Conservation (phyloP, 129 eudicot species). For the Flaveria sonorensis region DNA sequence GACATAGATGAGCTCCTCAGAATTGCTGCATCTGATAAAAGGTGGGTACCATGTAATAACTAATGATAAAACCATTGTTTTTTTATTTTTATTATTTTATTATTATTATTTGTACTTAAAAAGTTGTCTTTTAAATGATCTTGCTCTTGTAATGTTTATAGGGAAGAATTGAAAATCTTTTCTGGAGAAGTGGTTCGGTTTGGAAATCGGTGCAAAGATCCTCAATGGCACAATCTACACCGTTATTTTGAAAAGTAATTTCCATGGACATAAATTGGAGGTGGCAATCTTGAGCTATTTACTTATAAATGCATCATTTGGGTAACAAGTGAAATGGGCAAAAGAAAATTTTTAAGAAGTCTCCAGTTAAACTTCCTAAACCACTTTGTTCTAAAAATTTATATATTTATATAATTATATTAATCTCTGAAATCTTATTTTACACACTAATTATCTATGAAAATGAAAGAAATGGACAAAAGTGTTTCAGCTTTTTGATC, state of each 20-base stretch:
- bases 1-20: constrained; percentile 80
- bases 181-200: constrained; percentile 94
- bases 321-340: not conserved
- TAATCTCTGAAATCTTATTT: not conserved
- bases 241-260: constrained; percentile 92
- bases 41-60: constrained; percentile 41
- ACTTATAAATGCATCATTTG: not conserved
- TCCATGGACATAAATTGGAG: not conserved
- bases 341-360: not conserved
- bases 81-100: too few species aligned
- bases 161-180: constrained; percentile 87
- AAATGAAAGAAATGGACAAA: not conserved
- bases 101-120: not conserved
- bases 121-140: not conserved
- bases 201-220: constrained; percentile 98
- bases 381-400: not conserved
- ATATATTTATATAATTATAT: not conserved
- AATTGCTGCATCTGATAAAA: constrained; percentile 92
- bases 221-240: constrained; percentile 98
- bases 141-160: constrained; percentile 32
- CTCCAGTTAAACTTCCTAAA: not conserved
- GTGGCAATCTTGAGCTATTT: not conserved
- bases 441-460: not conserved
- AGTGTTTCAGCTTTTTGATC: not conserved
- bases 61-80: not conserved